Conservation (phyloP, 2,329 filamentous ascomycete species). For the Amesomyces nigricolor region DNA sequence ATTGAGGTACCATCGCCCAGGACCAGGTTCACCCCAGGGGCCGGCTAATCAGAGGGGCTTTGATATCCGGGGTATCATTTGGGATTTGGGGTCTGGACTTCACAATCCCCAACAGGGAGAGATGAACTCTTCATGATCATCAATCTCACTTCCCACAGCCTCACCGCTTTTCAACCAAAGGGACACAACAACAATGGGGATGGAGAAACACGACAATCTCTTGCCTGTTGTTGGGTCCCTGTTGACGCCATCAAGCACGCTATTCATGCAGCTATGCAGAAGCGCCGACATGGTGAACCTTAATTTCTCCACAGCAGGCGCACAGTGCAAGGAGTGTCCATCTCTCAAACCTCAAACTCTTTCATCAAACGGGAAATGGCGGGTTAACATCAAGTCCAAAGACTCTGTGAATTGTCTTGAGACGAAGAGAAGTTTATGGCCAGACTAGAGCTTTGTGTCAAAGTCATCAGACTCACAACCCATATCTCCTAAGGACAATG, state of each 20-base stretch:
- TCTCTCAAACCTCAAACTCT: too few relatives aligned
- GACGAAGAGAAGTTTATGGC: too few relatives aligned
- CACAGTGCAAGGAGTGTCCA: too few relatives aligned
- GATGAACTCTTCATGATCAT: neutral
- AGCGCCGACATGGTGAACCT: neutral
- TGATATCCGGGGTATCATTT: constrained; percentile 3
- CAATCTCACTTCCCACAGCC: neutral
- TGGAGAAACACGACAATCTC: neutral
- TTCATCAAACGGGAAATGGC: too few relatives aligned
- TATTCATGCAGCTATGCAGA: constrained; percentile 4
- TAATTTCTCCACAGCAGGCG: too few relatives aligned
- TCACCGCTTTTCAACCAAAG: neutral
- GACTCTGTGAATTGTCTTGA: too few relatives aligned
- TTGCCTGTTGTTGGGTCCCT: neutral
- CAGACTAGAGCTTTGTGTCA: too few relatives aligned
- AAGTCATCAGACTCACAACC: too few relatives aligned
- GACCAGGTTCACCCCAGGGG: neutral
- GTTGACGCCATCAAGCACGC: neutral
- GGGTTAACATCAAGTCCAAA: too few relatives aligned
- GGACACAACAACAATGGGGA: neutral
- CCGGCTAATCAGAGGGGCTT: constrained; percentile 8
- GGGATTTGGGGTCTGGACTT: neutral
- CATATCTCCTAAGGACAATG: too few relatives aligned
- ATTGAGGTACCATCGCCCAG: constrained; percentile 2
- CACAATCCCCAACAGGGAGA: neutral